Percentiles rank a stretch among this genome's conserved stretches.
Conservation (phyloP, 257 asterid species). For the Solanum acaule region DNA sequence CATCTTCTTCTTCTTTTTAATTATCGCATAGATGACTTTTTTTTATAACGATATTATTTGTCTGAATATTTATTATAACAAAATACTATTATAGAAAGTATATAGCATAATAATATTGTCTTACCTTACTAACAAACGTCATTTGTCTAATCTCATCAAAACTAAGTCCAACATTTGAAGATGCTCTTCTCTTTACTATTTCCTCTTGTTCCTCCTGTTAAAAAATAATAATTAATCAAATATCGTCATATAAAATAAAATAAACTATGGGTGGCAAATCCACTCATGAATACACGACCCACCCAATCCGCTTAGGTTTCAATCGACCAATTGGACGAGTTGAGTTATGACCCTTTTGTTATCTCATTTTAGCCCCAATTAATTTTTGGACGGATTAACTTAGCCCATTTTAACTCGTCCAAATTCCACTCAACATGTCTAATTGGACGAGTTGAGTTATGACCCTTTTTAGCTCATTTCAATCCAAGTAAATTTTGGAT, state of each 20-base stretch:
- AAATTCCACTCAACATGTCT: too few species aligned
- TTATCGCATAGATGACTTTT: too few species aligned
- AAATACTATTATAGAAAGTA: too few species aligned
- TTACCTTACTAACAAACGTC: conserved; percentile 4
- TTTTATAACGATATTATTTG: too few species aligned
- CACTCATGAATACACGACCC: background rate
- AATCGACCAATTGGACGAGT: background rate
- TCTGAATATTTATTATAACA: too few species aligned
- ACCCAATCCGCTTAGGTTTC: background rate
- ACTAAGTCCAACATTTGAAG: background rate
- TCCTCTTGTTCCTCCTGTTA: conserved; percentile 9
- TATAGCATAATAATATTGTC: background rate
- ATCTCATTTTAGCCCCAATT: background rate
- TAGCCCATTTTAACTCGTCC: fast-evolving
- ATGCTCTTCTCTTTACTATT: background rate
- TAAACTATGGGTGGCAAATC: too few species aligned
- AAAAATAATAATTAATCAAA: background rate
- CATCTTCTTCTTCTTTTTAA: too few species aligned
- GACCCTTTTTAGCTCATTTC: too few species aligned
- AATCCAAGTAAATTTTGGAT: too few species aligned
- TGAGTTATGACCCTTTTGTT: too few species aligned
- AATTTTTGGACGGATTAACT: too few species aligned
- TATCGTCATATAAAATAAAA: background rate
- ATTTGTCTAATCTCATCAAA: conserved; percentile 5
- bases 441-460: too few species aligned